Evolutionary conservation across 345 rosid species (phyloP).

Genomic region (Angophora floribunda): DNA sequence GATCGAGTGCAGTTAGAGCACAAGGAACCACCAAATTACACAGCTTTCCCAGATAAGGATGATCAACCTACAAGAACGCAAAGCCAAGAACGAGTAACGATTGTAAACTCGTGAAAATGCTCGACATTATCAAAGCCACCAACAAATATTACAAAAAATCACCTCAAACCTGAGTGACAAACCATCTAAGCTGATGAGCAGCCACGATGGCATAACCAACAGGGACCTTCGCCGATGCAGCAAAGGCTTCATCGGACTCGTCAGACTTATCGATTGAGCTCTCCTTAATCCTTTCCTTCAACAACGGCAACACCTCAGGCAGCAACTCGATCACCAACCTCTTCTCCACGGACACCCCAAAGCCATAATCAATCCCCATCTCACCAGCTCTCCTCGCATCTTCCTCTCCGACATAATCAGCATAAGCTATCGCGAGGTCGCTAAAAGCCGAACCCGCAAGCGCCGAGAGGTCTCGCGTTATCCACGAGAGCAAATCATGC

Average conservation of each 20-base stretch:
- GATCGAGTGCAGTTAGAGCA: conserved; percentile 83
- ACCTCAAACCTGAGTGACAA: conserved; percentile 57
- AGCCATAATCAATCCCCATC: conserved; percentile 4
- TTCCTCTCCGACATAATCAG: conserved; percentile 4
- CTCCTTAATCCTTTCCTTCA: conserved; percentile 57
- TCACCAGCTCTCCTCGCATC: conserved; percentile 10
- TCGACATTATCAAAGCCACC: background rate
- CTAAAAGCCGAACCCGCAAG: conserved; percentile 23
- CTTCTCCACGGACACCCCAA: conserved; percentile 2
- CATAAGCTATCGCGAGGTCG: conserved; percentile 28
- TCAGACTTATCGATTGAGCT: conserved; percentile 46
- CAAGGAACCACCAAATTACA: conserved; percentile 78
- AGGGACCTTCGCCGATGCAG: conserved; percentile 62
- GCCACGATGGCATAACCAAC: conserved; percentile 59
- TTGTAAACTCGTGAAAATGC: background rate
- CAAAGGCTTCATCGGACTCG: conserved; percentile 42
- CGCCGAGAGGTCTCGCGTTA: conserved; percentile 24
- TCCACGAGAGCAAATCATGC: conserved; percentile 67
- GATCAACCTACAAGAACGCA: conserved; percentile 34
- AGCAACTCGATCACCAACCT: conserved; percentile 39
- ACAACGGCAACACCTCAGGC: conserved; percentile 39
- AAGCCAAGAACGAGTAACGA: background rate
- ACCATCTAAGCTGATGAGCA: conserved; percentile 80
- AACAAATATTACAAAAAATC: background rate
- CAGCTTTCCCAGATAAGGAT: conserved; percentile 45